A percentile compares a stretch with the other conserved stretches of the same genome.
These are phyloP conservation scores for Claviceps paspali DNA, from an alignment of 2,329 filamentous ascomycete species.

Conservation along the genomic window DNA sequence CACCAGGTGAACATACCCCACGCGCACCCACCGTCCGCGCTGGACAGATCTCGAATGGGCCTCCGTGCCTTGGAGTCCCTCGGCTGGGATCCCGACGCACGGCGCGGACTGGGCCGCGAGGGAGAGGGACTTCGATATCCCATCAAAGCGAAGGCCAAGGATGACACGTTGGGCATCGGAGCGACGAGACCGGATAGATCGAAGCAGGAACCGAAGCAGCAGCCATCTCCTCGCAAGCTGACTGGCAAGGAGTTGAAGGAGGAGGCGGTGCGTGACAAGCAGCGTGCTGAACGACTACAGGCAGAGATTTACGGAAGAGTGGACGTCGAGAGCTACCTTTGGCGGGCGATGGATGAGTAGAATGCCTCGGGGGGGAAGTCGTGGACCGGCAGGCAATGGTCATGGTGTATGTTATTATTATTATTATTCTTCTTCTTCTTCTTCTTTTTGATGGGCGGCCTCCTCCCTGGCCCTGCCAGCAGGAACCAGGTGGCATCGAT, in stretches of 20 bases:
- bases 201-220: conserved; percentile 34
- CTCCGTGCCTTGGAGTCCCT: conserved; percentile 48
- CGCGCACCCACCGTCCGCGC: conserved; percentile 55
- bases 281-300: conserved; percentile 46
- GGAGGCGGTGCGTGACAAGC: conserved; percentile 32
- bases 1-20: conserved; percentile 58
- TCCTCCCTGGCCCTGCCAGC: too few relatives aligned
- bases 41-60: conserved; percentile 57
- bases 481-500: too few relatives aligned
- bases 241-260: conserved; percentile 38
- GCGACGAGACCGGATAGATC: conserved; percentile 15
- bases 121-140: conserved; percentile 64
- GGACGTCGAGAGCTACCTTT: conserved; percentile 63
- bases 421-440: not conserved
- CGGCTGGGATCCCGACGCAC: conserved; percentile 61
- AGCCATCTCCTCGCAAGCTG: conserved; percentile 28
- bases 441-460: too few relatives aligned
- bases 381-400: not conserved
- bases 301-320: conserved; percentile 59
- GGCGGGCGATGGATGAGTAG: conserved; percentile 19
- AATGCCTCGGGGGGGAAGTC: too few relatives aligned
- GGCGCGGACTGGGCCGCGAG: conserved; percentile 53
- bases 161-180: conserved; percentile 62
- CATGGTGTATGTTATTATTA: not conserved
- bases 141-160: conserved; percentile 56